phyloP scores from a whole-genome alignment of 768 basidiomycete species.

The Auricularia cornea region DNA sequence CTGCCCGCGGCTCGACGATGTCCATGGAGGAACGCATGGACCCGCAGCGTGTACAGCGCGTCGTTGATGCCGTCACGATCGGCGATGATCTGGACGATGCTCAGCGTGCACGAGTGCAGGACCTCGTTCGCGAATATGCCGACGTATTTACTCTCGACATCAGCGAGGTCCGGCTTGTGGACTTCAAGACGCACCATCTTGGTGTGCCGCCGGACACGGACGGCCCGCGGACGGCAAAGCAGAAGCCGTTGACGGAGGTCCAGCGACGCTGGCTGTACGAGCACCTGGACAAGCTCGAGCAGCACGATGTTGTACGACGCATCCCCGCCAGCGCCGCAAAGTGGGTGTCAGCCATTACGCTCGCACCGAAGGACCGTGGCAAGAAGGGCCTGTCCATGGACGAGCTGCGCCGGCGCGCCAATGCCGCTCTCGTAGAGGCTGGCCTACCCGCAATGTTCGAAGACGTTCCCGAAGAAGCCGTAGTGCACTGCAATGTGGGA shows the following conservation, averaged over 20 bases:
- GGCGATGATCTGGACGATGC: too few relatives aligned
- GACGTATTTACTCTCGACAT: too few relatives aligned
- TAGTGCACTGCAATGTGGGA: not conserved
- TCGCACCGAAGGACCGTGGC: conserved; percentile 31
- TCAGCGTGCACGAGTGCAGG: too few relatives aligned
- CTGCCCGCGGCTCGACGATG: too few relatives aligned
- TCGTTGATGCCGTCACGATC: too few relatives aligned
- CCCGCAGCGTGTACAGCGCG: too few relatives aligned
- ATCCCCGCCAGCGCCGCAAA: conserved; percentile 27
- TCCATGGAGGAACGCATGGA: too few relatives aligned
- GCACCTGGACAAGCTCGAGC: conserved; percentile 27
- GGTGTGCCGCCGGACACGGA: too few relatives aligned
- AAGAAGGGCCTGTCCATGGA: conserved; percentile 21
- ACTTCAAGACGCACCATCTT: too few relatives aligned
- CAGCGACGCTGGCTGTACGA: conserved; percentile 24
- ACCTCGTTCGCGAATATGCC: too few relatives aligned
- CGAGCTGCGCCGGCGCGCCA: conserved; percentile 26
- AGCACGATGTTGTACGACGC: conserved; percentile 25
- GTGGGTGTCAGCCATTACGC: conserved; percentile 24
- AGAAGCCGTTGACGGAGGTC: conserved; percentile 22
- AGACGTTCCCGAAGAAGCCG: conserved; percentile 13
- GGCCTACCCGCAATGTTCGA: conserved; percentile 16
- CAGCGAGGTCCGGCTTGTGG: too few relatives aligned
- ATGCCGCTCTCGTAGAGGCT: conserved; percentile 24
- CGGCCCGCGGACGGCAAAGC: conserved; percentile 7